Conservation (phyloP, 768 basidiomycete species). For the Amanita rubescens region DNA sequence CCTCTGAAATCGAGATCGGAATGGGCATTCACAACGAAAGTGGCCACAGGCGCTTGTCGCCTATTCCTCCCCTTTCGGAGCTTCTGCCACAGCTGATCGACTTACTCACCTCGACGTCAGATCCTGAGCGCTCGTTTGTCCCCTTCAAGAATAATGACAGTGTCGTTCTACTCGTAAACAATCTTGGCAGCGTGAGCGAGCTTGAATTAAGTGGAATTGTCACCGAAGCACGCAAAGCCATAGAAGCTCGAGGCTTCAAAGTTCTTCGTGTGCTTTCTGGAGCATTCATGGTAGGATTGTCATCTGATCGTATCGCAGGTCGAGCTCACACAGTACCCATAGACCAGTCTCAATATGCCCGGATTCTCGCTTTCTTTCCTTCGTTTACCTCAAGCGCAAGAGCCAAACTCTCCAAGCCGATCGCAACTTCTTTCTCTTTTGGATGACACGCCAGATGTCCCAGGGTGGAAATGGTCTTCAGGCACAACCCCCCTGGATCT, state of each 20-base stretch:
- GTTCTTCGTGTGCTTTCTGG: conserved; percentile 65
- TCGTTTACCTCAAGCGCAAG: conserved; percentile 50
- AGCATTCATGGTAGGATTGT: conserved; percentile 68
- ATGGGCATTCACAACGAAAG: conserved; percentile 91
- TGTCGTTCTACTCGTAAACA: conserved; percentile 80
- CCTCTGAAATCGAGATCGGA: conserved; percentile 77
- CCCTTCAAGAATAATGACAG: conserved; percentile 62
- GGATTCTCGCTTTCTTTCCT: conserved; percentile 84
- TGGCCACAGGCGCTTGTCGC: conserved; percentile 60
- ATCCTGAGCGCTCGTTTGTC: conserved; percentile 72
- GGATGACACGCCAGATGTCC: conserved; percentile 58
- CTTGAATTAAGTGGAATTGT: conserved; percentile 72
- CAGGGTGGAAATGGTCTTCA: conserved; percentile 84
- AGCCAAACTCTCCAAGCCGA: conserved; percentile 28
- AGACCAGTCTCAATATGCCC: conserved; percentile 91
- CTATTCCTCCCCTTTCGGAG: conserved; percentile 61
- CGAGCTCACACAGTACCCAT: conserved; percentile 3
- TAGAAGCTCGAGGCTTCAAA: conserved; percentile 49
- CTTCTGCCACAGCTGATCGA: conserved; percentile 67
- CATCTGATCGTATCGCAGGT: background rate
- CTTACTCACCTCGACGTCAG: conserved; percentile 61
- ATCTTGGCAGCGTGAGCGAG: conserved; percentile 79
- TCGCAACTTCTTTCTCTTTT: conserved; percentile 55
- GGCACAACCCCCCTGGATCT: conserved; percentile 27
- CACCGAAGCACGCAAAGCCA: conserved; percentile 46